Percentiles rank a stretch among this genome's conserved stretches.
These are phyloP conservation scores for Zasmidium cellare DNA, from an alignment of 2,329 filamentous ascomycete species.

Conservation along the genomic window DNA sequence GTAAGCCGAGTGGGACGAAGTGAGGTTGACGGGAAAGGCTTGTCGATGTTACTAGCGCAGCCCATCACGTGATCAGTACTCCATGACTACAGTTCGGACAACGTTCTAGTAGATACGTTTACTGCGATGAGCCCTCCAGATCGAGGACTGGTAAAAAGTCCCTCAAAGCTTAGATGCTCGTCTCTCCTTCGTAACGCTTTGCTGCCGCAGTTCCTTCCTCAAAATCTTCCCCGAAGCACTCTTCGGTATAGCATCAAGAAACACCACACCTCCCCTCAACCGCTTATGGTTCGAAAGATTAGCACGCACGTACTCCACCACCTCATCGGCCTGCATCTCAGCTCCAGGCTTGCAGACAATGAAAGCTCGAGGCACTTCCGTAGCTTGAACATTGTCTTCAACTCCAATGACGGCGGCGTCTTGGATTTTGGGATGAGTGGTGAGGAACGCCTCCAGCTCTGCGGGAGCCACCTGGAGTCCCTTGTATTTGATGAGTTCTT, in stretches of 20 bases:
- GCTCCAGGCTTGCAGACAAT: conserved; percentile 47
- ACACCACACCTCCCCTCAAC: conserved; percentile 55
- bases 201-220: too few relatives aligned
- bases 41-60: too few relatives aligned
- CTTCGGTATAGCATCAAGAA: conserved; percentile 68
- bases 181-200: too few relatives aligned
- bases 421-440: conserved; percentile 54
- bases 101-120: too few relatives aligned
- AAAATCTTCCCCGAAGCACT: conserved; percentile 74
- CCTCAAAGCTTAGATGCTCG: too few relatives aligned
- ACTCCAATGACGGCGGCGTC: conserved; percentile 59
- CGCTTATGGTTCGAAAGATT: conserved; percentile 67
- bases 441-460: conserved; percentile 45
- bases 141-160: too few relatives aligned
- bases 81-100: too few relatives aligned
- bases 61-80: too few relatives aligned
- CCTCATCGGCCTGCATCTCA: conserved; percentile 38
- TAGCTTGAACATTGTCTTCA: conserved; percentile 52
- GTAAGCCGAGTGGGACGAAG: too few relatives aligned
- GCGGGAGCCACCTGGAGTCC: conserved; percentile 34
- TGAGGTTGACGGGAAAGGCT: too few relatives aligned
- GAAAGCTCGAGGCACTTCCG: conserved; percentile 59
- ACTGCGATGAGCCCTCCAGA: too few relatives aligned
- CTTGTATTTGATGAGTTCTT: conserved; percentile 59
- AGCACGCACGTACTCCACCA: conserved; percentile 62